Evolutionary conservation across 2,329 filamentous ascomycete genomes (phyloP).

Genomic region (Dothistroma septosporum): DNA sequence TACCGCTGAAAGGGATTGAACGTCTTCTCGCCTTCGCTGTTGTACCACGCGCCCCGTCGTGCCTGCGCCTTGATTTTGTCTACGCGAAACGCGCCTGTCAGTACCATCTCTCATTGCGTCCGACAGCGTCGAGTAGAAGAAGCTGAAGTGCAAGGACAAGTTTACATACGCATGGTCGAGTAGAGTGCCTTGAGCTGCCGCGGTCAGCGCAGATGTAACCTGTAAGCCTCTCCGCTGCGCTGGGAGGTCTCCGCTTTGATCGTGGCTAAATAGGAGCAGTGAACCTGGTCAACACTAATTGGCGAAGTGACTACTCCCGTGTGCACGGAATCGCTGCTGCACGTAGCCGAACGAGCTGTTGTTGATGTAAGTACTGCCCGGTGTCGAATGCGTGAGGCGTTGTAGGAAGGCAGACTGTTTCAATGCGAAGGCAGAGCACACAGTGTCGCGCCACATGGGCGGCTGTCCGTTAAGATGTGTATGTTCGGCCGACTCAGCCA

Average conservation of each 20-base stretch:
- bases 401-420: not conserved
- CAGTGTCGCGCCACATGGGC: not conserved
- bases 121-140: not conserved
- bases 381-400: not conserved
- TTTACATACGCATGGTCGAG: conserved; percentile 11
- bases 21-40: conserved; percentile 16
- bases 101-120: conserved; percentile 3
- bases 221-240: not conserved
- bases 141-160: not conserved
- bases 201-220: too few relatives aligned
- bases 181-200: not conserved
- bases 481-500: not conserved
- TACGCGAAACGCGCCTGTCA: conserved; percentile 14
- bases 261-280: too few relatives aligned
- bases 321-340: not conserved
- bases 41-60: conserved; percentile 29
- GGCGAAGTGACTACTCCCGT: not conserved
- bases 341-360: not conserved
- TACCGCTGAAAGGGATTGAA: conserved; percentile 30
- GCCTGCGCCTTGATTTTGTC: conserved; percentile 31
- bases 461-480: not conserved
- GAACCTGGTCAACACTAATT: not conserved
- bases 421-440: not conserved
- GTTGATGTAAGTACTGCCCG: not conserved
- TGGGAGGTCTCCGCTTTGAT: not conserved